Conservation (phyloP, 2,329 filamentous ascomycete species). For the Hymenoscyphus salicellus region DNA sequence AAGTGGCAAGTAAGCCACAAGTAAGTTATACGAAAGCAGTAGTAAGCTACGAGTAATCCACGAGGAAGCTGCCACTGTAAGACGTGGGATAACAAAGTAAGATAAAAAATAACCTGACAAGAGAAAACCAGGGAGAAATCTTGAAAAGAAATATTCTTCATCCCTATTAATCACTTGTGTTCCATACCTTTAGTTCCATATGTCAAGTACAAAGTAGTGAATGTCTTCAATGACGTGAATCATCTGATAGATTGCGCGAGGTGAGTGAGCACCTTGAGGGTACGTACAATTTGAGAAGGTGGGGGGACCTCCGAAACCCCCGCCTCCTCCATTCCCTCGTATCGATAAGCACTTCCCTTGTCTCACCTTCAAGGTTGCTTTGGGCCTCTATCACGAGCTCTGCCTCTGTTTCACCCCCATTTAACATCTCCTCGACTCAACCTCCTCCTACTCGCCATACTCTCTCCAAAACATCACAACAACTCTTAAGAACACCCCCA, state of each 20-base stretch:
- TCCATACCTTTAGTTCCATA: no score
- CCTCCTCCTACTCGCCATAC: background rate
- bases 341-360: slow-evolving; percentile 7
- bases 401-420: background rate
- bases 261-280: background rate
- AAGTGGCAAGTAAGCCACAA: no score
- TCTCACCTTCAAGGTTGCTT: slow-evolving; percentile 1
- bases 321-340: background rate
- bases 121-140: no score
- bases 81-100: no score
- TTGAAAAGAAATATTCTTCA: no score
- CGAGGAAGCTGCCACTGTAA: no score
- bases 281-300: background rate
- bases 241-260: background rate
- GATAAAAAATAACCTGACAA: no score
- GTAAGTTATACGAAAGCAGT: no score
- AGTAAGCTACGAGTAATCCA: no score
- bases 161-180: no score
- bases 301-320: background rate
- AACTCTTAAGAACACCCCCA: background rate
- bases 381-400: background rate
- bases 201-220: no score
- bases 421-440: background rate
- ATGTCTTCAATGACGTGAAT: no score
- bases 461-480: background rate